Percentiles rank a stretch among this genome's conserved stretches.
These are phyloP conservation scores for Populus alba DNA, from an alignment of 345 rosid species.

Conservation along the genomic window DNA sequence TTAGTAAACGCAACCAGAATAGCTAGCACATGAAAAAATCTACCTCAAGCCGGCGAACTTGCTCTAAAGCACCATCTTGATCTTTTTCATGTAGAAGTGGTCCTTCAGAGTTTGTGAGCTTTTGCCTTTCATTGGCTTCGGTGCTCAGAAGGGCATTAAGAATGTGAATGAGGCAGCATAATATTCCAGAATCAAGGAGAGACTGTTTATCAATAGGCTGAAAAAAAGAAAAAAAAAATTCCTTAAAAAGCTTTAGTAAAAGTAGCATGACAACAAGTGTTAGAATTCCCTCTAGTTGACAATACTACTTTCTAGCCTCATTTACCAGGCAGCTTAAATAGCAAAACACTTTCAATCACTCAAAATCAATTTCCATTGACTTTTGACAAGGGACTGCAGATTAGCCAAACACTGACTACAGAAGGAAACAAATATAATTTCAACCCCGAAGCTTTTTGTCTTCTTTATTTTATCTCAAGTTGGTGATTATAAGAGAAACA, in stretches of 20 bases:
- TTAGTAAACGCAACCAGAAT: slow-evolving; percentile 3
- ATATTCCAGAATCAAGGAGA: slow-evolving; percentile 97
- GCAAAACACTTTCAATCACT: not conserved
- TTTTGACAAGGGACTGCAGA: not conserved
- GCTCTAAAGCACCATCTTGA: slow-evolving; percentile 33
- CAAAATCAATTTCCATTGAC: not conserved
- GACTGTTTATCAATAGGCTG: slow-evolving; percentile 98
- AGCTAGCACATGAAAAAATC: slow-evolving; percentile 8
- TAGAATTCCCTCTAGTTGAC: not conserved
- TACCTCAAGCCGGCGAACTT: slow-evolving; percentile 83
- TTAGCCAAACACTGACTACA: not conserved
- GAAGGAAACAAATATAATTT: not conserved
- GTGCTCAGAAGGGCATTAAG: slow-evolving; percentile 72
- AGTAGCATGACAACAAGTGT: not conserved
- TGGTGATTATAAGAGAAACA: slow-evolving; percentile 15
- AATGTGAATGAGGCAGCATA: slow-evolving; percentile 87
- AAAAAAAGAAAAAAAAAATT: slow-evolving; percentile 21
- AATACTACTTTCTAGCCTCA: not conserved
- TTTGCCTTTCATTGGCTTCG: slow-evolving; percentile 38
- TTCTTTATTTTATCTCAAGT: not conserved
- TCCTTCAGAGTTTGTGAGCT: slow-evolving; percentile 34
- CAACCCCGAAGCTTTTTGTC: not conserved
- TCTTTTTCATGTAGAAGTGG: slow-evolving; percentile 39
- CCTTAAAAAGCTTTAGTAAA: not conserved
- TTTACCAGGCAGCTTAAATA: not conserved